These are phyloP conservation scores for Pseudogymnoascus destructans DNA, from an alignment of 2,329 filamentous ascomycete genomes.

Conservation along the genomic window DNA sequence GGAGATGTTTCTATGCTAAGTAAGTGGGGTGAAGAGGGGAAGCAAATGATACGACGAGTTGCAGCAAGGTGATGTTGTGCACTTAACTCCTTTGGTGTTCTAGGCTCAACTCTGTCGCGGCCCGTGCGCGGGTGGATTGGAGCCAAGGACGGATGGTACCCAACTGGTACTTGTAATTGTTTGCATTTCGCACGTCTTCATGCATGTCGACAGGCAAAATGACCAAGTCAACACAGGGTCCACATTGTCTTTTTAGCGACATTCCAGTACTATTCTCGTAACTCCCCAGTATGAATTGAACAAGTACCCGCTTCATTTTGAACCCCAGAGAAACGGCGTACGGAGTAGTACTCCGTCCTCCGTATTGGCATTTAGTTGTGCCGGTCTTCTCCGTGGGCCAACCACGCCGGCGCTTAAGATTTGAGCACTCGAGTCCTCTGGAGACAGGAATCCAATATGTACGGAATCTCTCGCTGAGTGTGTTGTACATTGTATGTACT, in stretches of 20 bases:
- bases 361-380: neutral
- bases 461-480: neutral
- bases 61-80: constrained; percentile 3
- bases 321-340: neutral
- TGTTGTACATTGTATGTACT: neutral
- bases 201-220: neutral
- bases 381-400: neutral
- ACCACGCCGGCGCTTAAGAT: neutral
- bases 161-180: neutral
- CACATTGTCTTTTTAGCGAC: neutral
- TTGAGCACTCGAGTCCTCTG: neutral
- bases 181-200: neutral
- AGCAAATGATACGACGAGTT: constrained; percentile 9
- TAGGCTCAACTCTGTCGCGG: constrained; percentile 5
- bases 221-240: neutral
- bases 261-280: neutral
- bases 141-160: constrained; percentile 4
- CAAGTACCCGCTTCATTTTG: constrained; percentile 4
- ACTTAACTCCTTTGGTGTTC: constrained; percentile 7
- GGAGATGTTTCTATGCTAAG: constrained; percentile 1
- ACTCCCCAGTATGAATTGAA: neutral
- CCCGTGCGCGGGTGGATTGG: constrained; percentile 8
- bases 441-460: neutral
- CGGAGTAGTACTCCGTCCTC: neutral
- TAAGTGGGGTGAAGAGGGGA: constrained; percentile 6